Evolutionary conservation across 2,329 filamentous ascomycete species (phyloP).

Genomic region (Scytalidium sp.): DNA sequence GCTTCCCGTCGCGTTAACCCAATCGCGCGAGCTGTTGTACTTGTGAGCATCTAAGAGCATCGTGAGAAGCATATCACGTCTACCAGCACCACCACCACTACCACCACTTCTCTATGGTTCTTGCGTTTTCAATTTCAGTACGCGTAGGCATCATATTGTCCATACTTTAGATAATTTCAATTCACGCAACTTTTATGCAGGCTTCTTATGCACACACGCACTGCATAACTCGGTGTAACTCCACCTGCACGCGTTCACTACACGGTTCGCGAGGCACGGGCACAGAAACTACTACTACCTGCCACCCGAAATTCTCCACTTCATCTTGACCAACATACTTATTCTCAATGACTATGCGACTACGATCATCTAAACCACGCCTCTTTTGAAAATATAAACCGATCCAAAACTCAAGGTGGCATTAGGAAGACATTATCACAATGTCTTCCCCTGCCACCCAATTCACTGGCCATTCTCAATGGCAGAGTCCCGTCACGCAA

Average conservation of each 20-base stretch:
- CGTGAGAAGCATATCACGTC: too few relatives aligned
- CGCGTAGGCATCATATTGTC: background rate
- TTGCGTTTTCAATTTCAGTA: background rate
- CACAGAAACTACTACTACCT: background rate
- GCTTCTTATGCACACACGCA: background rate
- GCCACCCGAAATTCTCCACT: background rate
- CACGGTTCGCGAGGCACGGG: background rate
- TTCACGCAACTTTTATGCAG: background rate
- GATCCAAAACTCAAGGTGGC: background rate
- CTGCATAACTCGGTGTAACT: background rate
- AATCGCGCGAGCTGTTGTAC: constrained; percentile 21
- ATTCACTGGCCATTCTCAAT: constrained; percentile 8
- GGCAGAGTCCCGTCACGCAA: constrained; percentile 15
- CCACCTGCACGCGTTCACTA: background rate
- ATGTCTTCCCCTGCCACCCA: background rate
- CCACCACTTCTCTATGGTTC: constrained; percentile 7
- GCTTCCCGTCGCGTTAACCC: background rate
- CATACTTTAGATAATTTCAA: background rate
- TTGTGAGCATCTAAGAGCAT: too few relatives aligned
- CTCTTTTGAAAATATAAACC: background rate
- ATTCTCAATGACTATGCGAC: background rate
- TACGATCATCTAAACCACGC: background rate
- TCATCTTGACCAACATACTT: background rate
- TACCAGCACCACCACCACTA: too few relatives aligned
- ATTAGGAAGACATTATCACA: background rate